Evolutionary conservation across 2,329 filamentous ascomycete species (phyloP).

Genomic region (Scedosporium aurantiacum): DNA sequence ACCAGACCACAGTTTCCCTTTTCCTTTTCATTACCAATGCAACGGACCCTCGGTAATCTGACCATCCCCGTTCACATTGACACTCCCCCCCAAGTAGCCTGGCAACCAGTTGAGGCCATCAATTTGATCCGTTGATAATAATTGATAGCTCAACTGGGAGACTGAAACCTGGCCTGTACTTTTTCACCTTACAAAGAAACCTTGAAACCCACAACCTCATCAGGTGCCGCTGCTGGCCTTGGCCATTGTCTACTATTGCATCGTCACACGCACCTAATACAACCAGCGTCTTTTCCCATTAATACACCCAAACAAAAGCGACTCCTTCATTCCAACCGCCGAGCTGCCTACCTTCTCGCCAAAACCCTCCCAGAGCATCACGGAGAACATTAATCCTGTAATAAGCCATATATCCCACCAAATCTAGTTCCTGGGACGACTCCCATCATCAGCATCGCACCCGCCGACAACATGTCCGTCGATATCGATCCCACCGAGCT

Average conservation of each 20-base stretch:
- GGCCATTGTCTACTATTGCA: not conserved
- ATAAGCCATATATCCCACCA: not conserved
- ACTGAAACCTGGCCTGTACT: conserved; percentile 1
- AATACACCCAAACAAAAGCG: not conserved
- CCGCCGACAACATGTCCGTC: conserved; percentile 65
- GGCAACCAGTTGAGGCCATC: too few species aligned
- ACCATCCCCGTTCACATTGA: not conserved
- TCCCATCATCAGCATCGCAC: conserved; percentile 1
- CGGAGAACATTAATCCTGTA: not conserved
- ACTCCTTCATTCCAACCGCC: not conserved
- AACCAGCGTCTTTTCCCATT: not conserved
- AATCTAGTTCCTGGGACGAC: not conserved
- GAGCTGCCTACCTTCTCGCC: not conserved
- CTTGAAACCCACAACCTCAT: not conserved
- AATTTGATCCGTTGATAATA: not conserved
- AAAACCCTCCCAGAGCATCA: not conserved
- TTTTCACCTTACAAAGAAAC: not conserved
- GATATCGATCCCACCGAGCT: conserved; percentile 87
- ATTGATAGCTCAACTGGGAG: not conserved
- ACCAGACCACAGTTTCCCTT: not conserved
- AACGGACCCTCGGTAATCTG: conserved; percentile 1
- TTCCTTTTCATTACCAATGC: not conserved
- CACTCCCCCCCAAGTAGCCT: too few species aligned
- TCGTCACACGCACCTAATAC: conserved; percentile 1
- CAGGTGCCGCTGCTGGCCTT: not conserved